A percentile compares a stretch with the other conserved stretches of the same genome.
These are phyloP conservation scores for Stereum hirsutum DNA, from an alignment of 1,284 basidiomycete species.

Conservation along the genomic window DNA sequence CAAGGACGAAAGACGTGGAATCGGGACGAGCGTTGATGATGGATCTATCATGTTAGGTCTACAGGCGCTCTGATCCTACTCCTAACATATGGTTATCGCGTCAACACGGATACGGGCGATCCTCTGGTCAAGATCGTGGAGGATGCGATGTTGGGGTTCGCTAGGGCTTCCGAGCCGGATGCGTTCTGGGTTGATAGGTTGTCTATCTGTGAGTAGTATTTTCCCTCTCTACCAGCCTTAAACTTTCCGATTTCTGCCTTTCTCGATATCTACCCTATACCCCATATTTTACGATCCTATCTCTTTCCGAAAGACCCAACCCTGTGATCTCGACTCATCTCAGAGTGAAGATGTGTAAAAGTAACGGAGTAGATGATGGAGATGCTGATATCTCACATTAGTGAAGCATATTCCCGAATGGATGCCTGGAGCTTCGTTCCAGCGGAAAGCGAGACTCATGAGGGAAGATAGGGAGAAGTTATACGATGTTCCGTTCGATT, in stretches of 20 bases:
- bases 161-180: conserved; percentile 28
- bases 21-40: not conserved
- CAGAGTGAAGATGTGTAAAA: too few species aligned
- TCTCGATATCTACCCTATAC: too few species aligned
- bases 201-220: conserved; percentile 1
- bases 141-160: conserved; percentile 31
- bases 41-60: conserved; percentile 16
- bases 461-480: conserved; percentile 20
- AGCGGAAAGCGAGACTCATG: conserved; percentile 20
- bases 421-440: conserved; percentile 26
- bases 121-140: conserved; percentile 29
- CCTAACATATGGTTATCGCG: conserved; percentile 30
- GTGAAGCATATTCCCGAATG: conserved; percentile 27
- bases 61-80: conserved; percentile 27
- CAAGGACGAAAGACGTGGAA: too few species aligned
- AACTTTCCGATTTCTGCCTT: conserved; percentile 3
- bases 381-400: too few species aligned
- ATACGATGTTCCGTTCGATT: conserved; percentile 24
- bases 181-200: conserved; percentile 16
- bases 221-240: not conserved
- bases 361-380: too few species aligned
- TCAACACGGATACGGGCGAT: conserved; percentile 17
- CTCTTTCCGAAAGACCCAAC: too few species aligned
- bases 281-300: too few species aligned
- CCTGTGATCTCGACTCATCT: too few species aligned